Evolutionary conservation across 192 early-diverging fungal genomes (phyloP).

Genomic region (Backusella mclennaniae): DNA sequence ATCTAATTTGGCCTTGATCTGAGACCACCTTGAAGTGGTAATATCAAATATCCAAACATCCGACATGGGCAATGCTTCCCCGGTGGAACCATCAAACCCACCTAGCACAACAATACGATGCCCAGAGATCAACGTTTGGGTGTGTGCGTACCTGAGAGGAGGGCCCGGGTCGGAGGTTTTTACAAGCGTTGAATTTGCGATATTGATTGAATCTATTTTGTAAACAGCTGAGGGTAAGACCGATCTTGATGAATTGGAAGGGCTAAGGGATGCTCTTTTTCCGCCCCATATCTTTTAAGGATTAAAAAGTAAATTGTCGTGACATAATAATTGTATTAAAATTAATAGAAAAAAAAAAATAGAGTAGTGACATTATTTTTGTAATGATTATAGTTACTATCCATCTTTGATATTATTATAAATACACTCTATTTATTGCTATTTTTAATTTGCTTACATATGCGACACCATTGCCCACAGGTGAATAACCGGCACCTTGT

Average conservation of each 20-base stretch:
- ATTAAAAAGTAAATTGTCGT: no score
- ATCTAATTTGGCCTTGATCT: constrained; percentile 20
- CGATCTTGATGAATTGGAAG: neutral
- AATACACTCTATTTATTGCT: neutral
- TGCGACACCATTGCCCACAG: constrained; percentile 16
- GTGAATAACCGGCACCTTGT: constrained; percentile 24
- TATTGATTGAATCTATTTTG: constrained; percentile 16
- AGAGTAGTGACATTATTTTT: neutral
- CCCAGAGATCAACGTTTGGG: constrained; percentile 21
- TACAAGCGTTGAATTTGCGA: constrained; percentile 12
- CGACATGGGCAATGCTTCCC: constrained; percentile 19
- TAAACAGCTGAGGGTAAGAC: constrained; percentile 18
- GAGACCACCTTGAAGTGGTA: constrained; percentile 9
- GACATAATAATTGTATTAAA: neutral
- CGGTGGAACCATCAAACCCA: constrained; percentile 30
- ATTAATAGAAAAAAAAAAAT: neutral
- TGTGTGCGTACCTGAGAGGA: constrained; percentile 25
- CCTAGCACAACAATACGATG: constrained; percentile 25
- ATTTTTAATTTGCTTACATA: constrained; percentile 21
- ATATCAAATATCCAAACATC: constrained; percentile 35
- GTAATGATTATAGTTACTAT: neutral
- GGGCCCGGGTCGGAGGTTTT: neutral
- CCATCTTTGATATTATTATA: neutral
- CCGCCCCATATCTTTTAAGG: constrained; percentile 31
- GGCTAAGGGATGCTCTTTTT: constrained; percentile 15